A percentile compares a stretch with the other conserved stretches of the same genome.
These are phyloP conservation scores for Trypanosoma cruzi DNA, from an alignment of 208 protist species.

Conservation along the genomic window DNA sequence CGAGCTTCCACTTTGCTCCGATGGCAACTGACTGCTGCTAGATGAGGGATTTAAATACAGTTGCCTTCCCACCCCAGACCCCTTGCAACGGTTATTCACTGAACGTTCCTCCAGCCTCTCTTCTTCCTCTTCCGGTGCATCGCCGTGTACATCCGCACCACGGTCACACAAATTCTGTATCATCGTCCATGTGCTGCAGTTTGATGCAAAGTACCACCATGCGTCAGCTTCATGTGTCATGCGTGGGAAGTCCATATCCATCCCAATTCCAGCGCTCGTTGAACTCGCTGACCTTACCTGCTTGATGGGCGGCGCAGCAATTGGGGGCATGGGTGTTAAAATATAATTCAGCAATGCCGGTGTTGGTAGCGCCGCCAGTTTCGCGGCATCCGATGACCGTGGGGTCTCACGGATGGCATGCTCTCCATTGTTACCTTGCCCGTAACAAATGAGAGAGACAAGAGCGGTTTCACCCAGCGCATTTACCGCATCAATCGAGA, in stretches of 20 bases:
- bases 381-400: conserved; percentile 22
- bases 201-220: conserved; percentile 31
- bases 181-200: conserved; percentile 24
- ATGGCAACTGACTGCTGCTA: neutral
- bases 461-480: conserved; percentile 68
- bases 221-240: conserved; percentile 11
- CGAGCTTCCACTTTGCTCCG: neutral
- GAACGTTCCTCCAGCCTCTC: neutral
- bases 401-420: conserved; percentile 41
- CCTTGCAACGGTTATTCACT: conserved; percentile 7
- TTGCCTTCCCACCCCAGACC: neutral
- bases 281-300: conserved; percentile 4
- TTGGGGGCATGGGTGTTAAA: conserved; percentile 44
- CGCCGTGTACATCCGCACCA: conserved; percentile 27
- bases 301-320: neutral
- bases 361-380: conserved; percentile 44
- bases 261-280: neutral
- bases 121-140: neutral
- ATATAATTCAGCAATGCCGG: conserved; percentile 76
- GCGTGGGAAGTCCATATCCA: conserved; percentile 23
- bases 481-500: conserved; percentile 72
- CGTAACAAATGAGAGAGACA: conserved; percentile 72
- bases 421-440: conserved; percentile 64
- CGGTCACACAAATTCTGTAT: conserved; percentile 33
- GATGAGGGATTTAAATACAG: neutral